Conservation (phyloP, 2,329 filamentous ascomycete genomes). For the Magnaporthales sp. region DNA sequence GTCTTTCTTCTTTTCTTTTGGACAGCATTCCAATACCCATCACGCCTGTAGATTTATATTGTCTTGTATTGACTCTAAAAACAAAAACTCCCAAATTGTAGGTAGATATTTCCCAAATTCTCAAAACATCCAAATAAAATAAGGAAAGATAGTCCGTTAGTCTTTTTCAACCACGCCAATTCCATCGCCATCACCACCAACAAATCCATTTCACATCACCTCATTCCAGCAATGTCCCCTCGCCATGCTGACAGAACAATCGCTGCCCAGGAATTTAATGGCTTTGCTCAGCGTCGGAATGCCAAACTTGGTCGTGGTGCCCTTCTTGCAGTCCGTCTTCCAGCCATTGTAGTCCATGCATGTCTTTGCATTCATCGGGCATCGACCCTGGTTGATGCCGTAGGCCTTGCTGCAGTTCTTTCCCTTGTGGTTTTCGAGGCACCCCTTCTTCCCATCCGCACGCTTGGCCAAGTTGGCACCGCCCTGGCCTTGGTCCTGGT, state of each 20-base stretch:
- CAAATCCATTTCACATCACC: conserved; percentile 1
- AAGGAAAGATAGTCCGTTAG: background rate
- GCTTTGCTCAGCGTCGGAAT: conserved; percentile 4
- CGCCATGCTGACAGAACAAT: conserved; percentile 6
- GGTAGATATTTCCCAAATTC: too few species aligned
- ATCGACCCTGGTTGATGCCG: background rate
- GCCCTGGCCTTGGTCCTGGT: background rate
- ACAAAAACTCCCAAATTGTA: too few species aligned
- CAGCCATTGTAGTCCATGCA: conserved; percentile 8
- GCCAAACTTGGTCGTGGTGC: background rate
- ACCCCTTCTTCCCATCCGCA: background rate
- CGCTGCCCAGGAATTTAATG: conserved; percentile 5
- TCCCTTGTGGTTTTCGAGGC: conserved; percentile 5
- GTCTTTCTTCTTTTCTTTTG: too few species aligned
- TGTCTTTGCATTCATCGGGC: conserved; percentile 2
- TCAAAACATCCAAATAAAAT: too few species aligned
- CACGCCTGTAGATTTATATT: too few species aligned
- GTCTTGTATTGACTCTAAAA: too few species aligned
- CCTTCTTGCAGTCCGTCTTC: conserved; percentile 7
- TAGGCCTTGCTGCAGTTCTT: conserved; percentile 6
- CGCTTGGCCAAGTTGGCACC: background rate
- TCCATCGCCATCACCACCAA: background rate
- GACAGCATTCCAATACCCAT: too few species aligned
- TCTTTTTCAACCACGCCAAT: background rate
- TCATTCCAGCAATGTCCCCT: conserved; percentile 4